These are phyloP conservation scores for Osmanthus fragrans DNA, from an alignment of 257 asterid genomes.

Conservation along the genomic window DNA sequence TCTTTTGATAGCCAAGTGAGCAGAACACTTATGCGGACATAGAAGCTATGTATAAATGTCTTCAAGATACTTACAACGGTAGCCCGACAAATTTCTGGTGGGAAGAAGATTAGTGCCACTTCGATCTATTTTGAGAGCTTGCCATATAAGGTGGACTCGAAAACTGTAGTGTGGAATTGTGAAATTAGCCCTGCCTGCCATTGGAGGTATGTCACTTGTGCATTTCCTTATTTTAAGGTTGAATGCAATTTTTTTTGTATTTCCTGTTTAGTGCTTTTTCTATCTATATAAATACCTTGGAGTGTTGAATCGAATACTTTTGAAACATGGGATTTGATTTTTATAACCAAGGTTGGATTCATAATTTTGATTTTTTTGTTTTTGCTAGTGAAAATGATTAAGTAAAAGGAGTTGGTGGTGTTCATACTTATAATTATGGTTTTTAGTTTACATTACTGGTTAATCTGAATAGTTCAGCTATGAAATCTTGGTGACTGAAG, in stretches of 20 bases:
- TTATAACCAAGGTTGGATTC: neutral
- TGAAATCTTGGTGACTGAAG: neutral
- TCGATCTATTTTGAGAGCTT: too few species aligned
- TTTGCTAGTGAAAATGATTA: neutral
- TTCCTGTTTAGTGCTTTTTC: too few species aligned
- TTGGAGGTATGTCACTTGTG: constrained; percentile 34
- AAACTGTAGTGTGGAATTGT: constrained; percentile 41
- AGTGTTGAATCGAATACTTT: neutral
- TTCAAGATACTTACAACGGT: too few species aligned
- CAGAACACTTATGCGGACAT: too few species aligned
- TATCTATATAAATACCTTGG: neutral
- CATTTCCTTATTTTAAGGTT: neutral
- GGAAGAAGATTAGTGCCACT: too few species aligned
- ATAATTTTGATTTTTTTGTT: neutral
- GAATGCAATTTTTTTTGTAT: too few species aligned
- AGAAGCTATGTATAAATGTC: too few species aligned
- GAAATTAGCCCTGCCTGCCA: constrained; percentile 33
- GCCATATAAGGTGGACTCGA: too few species aligned
- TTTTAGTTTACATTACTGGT: neutral
- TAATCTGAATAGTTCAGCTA: neutral
- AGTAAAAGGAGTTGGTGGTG: neutral
- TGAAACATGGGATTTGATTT: neutral
- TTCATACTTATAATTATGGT: neutral
- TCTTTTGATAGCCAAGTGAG: too few species aligned
- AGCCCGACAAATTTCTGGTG: too few species aligned